Conservation (phyloP, 257 asterid species). For the Thymus mandschuricus region DNA sequence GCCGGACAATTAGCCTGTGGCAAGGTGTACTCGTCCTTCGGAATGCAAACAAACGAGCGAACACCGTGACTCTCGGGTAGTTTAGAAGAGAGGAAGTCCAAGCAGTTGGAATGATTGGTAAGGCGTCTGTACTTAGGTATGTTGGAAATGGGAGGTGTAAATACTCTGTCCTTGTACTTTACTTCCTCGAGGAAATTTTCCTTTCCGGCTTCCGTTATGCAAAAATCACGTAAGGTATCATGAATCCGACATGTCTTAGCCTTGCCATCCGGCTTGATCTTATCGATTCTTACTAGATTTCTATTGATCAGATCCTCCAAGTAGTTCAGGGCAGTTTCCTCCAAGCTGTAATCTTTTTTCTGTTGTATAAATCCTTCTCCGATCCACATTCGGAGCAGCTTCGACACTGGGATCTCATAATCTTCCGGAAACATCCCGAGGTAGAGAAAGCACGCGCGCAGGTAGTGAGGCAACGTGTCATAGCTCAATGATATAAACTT, state of each 20-base stretch:
- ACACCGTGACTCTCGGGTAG: background rate
- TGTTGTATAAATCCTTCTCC: constrained; percentile 22
- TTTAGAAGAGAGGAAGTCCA: background rate
- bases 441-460: constrained; percentile 19
- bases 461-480: constrained; percentile 2
- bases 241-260: constrained; percentile 6
- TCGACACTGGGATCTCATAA: background rate
- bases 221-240: constrained; percentile 12
- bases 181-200: constrained; percentile 21
- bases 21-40: background rate
- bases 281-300: constrained; percentile 5
- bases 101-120: constrained; percentile 10
- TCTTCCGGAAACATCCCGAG: constrained; percentile 19
- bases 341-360: background rate
- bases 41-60: constrained; percentile 15
- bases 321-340: constrained; percentile 2
- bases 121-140: background rate
- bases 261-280: background rate
- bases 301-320: constrained; percentile 21
- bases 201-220: background rate
- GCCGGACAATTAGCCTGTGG: background rate
- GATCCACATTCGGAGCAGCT: constrained; percentile 17
- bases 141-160: background rate
- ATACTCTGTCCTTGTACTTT: background rate
- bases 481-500: constrained; percentile 12